phyloP scores from a whole-genome alignment of 345 rosid genomes.

The Salix suchowensis region DNA sequence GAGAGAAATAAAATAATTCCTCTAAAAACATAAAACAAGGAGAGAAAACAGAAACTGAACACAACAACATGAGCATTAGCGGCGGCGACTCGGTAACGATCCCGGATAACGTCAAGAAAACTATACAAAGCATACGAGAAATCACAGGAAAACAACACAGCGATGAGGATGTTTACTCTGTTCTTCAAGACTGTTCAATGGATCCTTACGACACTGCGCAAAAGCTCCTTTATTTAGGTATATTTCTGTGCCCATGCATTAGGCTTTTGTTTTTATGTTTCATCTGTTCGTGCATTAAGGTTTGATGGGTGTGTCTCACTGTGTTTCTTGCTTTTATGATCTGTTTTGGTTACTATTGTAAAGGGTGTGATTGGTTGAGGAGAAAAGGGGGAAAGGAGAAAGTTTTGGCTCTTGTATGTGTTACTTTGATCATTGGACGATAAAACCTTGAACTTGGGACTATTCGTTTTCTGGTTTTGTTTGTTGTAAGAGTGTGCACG shows the following conservation, averaged over 20 bases:
- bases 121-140: conserved; percentile 22
- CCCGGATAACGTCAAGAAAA: conserved; percentile 35
- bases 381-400: not conserved
- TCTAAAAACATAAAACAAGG: not conserved
- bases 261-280: not conserved
- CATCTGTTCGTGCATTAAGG: conserved; percentile 7
- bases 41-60: not conserved
- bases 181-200: conserved; percentile 24
- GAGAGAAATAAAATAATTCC: not conserved
- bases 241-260: not conserved
- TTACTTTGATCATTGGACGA: not conserved
- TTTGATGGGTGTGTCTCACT: not conserved
- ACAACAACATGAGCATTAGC: conserved; percentile 36
- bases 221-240: conserved; percentile 31
- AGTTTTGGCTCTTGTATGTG: not conserved
- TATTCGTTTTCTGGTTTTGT: not conserved
- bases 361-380: conserved; percentile 1
- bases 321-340: not conserved
- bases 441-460: not conserved
- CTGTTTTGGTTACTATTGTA: not conserved
- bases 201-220: conserved; percentile 29
- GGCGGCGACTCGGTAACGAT: conserved; percentile 43
- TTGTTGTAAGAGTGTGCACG: not conserved
- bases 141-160: conserved; percentile 26
- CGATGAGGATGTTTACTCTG: conserved; percentile 29